Evolutionary conservation across 2,329 filamentous ascomycete genomes (phyloP), one percentile per base, ranked within the genome.

Genomic region (Diaporthe citriasiana): DNA sequence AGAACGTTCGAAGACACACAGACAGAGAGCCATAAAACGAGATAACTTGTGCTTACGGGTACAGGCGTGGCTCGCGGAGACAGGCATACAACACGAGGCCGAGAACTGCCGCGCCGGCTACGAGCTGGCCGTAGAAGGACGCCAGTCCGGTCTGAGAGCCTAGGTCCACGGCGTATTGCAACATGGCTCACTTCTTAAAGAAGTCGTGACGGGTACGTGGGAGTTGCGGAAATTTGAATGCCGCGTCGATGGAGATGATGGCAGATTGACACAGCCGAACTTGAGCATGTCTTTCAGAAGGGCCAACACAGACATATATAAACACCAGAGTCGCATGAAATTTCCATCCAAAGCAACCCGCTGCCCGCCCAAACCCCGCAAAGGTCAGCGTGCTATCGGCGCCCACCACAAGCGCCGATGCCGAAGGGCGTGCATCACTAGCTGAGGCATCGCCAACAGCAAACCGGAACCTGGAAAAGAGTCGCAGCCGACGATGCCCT

Each of bases 111-210:
- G 33, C 70, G 12, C 35, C 70, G 9, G 35, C 56, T 33, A 63
- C 13, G 25, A 71, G 2, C 13, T 63, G 70, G 45, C 56, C 35
- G 35, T 42, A 71, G 6, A 47, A 7, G 35, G 70, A 42, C 4
- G 57, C 63, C n/a, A 51, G 45, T 8, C 70, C 70, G 45, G 56
- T 56, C 17, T 53, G 70, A 38, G 45, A 63, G 56, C 56, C 70
- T 7, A 71, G 19, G 19, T 71, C 70, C 8, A 38, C 19, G 25
- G 50, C 50, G 7, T 25, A 42, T 53, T 71, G 56, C 70, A 63
- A 42, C 70, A 71, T 71, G 15, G 47, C 45, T 71, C 15, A 30
- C 45, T 15, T 12, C 51, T 63, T 15, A 4, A 8, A 8, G 17
- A 63, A 9, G 33, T 25, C 0, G 15, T 33, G 25, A 30, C 42